These are phyloP conservation scores for Barnettozyma populi DNA, from an alignment of 805 yeast species.

Conservation along the genomic window DNA sequence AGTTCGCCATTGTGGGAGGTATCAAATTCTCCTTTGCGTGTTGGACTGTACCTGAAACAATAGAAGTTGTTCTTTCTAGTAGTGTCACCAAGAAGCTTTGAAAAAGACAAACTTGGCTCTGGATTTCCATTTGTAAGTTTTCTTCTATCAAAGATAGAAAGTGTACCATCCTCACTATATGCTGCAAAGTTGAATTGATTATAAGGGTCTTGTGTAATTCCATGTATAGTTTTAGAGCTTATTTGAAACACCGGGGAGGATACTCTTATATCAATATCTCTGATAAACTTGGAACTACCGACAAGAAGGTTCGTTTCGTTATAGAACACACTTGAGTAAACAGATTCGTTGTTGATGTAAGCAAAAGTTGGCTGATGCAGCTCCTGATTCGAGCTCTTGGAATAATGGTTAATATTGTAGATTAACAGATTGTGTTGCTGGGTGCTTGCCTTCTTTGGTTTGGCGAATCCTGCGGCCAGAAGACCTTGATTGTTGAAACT, in stretches of 20 bases:
- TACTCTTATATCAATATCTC: constrained; percentile 71
- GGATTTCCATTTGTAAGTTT: constrained; percentile 42
- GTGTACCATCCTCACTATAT: constrained; percentile 75
- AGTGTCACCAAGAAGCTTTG: constrained; percentile 56
- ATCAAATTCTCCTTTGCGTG: constrained; percentile 66
- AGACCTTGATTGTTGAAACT: constrained; percentile 62
- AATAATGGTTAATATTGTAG: constrained; percentile 70
- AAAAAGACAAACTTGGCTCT: constrained; percentile 54
- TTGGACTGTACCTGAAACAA: constrained; percentile 64
- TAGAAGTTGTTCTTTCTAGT: constrained; percentile 55
- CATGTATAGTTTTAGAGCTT: constrained; percentile 67
- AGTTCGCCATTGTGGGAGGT: constrained; percentile 74
- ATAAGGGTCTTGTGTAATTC: constrained; percentile 64
- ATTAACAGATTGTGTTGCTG: constrained; percentile 55
- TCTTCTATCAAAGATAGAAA: constrained; percentile 79
- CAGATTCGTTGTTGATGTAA: constrained; percentile 67
- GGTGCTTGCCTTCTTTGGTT: constrained; percentile 40
- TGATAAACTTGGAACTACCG: constrained; percentile 69
- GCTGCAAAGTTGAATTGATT: constrained; percentile 65
- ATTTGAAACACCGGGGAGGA: constrained; percentile 65
- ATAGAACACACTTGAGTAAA: constrained; percentile 62
- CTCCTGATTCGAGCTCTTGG: constrained; percentile 42
- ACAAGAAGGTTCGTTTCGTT: constrained; percentile 58
- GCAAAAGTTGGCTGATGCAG: constrained; percentile 50
- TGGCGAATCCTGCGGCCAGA: constrained; percentile 74